Conservation (phyloP, 768 basidiomycete genomes). For the Mycena galericulata region DNA sequence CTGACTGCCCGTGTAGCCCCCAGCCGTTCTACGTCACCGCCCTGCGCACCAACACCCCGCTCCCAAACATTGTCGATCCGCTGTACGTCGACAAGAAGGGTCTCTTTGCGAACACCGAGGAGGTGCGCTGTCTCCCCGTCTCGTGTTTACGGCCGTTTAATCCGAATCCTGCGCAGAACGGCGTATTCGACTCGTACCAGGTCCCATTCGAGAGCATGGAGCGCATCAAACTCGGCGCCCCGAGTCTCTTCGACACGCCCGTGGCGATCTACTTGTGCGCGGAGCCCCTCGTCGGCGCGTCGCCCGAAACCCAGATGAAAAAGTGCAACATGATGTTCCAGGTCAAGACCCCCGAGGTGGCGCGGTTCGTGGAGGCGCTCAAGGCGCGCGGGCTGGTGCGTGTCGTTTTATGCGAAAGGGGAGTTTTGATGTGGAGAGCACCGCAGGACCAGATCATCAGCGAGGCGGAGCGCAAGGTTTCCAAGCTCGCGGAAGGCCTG, state of each 20-base stretch:
- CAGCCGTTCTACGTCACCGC: constrained; percentile 30
- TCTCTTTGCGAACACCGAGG: constrained; percentile 26
- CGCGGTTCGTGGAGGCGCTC: constrained; percentile 28
- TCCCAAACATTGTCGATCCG: constrained; percentile 24
- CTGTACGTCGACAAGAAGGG: constrained; percentile 33
- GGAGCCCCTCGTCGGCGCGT: constrained; percentile 20
- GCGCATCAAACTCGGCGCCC: constrained; percentile 16
- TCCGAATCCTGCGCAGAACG: constrained; percentile 8
- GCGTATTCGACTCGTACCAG: constrained; percentile 19
- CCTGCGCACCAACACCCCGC: constrained; percentile 13
- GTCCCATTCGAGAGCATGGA: constrained; percentile 19
- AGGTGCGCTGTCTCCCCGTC: neutral
- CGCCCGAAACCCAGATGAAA: neutral
- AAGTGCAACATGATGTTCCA: constrained; percentile 19
- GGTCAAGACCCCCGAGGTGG: constrained; percentile 13
- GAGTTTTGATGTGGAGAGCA: neutral
- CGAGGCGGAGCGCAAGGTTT: constrained; percentile 33
- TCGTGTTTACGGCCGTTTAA: neutral
- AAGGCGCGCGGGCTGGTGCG: constrained; percentile 31
- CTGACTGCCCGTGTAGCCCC: constrained; percentile 24
- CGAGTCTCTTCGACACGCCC: neutral
- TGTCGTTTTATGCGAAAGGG: neutral
- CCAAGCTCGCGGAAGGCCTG: constrained; percentile 23
- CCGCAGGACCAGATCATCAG: constrained; percentile 22
- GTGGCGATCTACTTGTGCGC: constrained; percentile 11